Base-by-base conservation (phyloP, 192 early-diverging fungal genomes). In the Backusella macrospora region DNA sequence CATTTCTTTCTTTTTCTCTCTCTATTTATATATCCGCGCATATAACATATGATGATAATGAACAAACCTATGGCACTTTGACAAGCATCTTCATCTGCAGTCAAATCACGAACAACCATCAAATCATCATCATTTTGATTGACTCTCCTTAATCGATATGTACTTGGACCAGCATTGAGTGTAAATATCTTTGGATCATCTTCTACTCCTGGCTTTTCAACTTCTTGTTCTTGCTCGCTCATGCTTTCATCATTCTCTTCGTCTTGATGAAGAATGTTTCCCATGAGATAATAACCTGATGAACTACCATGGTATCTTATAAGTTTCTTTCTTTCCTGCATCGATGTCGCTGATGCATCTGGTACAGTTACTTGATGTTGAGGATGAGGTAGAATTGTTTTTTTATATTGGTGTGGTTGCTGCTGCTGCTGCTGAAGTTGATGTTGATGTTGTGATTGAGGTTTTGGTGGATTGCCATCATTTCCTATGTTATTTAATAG, bases 221-320 rank as follows among this genome's bases (percentile, higher is more conserved):
- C 14, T 55, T 8, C 46, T 67, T 64, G n/a, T 66, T 64, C 18
- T 65, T 65, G n/a, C 14, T 34, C 14, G 23, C 10, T n/a, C n/a
- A 42, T 8, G 29, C 1, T 34, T 34, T 2, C 29, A 2, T 37
- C 13, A 29, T 55, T 43, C 2, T 73, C 9, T 12, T 63, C 10
- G 21, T 68, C 29, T 6, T 6, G 16, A 6, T 46, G 48, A 23
- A 77, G 47, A 42, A 77, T 77, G 23, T 77, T 62, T 10, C 65
- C 65, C 42, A 80, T 65, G n/a, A 80, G 46, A 62, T 80, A 80
- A 45, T 68, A 68, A 23, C 78, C 78, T 16, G 78, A 80, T 3
- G 78, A 80, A 21, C 78, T 80, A 13, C 78, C 78, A 8, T 71
- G 71, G 21, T 73, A 80, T 62, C 78, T 69, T 9, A 74, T 52